These are phyloP conservation scores for Mortierella polycephala DNA, from an alignment of 371 early-diverging fungal genomes.

Conservation along the genomic window DNA sequence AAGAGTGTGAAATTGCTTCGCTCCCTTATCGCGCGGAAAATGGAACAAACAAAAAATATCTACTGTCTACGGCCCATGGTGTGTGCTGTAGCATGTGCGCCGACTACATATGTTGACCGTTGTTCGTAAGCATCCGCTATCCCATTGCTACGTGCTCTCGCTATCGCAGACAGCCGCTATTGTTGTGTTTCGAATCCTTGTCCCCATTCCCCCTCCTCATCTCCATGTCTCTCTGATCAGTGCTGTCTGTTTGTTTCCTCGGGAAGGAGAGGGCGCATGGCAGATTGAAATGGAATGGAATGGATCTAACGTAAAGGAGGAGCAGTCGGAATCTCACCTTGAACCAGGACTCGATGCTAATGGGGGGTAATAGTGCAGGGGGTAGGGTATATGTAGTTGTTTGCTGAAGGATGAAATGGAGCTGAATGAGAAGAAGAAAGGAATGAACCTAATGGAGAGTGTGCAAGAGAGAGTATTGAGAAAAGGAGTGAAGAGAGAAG, in stretches of 20 bases:
- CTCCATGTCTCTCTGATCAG: not conserved
- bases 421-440: not conserved
- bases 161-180: not conserved
- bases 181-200: too few species aligned
- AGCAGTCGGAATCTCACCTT: not conserved
- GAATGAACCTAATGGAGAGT: not conserved
- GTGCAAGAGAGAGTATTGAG: not conserved
- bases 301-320: too few species aligned
- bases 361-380: not conserved
- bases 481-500: not conserved
- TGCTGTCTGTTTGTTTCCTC: not conserved
- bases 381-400: not conserved
- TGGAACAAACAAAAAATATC: constrained; percentile 1
- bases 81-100: not conserved
- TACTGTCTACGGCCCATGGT: not conserved
- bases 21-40: constrained; percentile 21
- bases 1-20: not conserved
- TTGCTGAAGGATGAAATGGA: not conserved
- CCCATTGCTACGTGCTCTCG: not conserved
- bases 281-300: not conserved
- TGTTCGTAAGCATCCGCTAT: not conserved
- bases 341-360: not conserved
- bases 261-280: not conserved
- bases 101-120: not conserved
- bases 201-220: not conserved